A percentile compares a stretch with the other conserved stretches of the same genome.
Conservation (phyloP, 148 eudicot genomes). For the Camellia lanceoleosa region DNA sequence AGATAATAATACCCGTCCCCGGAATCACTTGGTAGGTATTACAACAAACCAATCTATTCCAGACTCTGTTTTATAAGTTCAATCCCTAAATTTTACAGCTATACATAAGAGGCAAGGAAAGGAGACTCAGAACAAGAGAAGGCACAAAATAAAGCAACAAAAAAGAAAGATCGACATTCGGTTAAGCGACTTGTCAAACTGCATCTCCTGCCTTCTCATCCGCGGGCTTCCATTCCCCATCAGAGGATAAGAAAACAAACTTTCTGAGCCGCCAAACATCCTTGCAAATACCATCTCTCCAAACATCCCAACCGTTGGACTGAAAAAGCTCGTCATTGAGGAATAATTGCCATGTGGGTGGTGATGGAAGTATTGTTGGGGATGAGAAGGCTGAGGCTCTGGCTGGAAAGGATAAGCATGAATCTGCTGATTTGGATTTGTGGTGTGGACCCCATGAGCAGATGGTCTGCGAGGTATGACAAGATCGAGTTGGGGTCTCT, state of each 20-base stretch:
- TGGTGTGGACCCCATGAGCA: conserved; percentile 28
- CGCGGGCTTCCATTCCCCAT: conserved; percentile 35
- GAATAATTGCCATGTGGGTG: conserved; percentile 34
- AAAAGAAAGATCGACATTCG: conserved; percentile 67
- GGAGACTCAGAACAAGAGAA: conserved; percentile 27
- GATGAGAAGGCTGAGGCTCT: conserved; percentile 30
- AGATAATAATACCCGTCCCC: not conserved
- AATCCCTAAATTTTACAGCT: conserved; percentile 6
- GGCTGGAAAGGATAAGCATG: conserved; percentile 25
- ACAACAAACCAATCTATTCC: not conserved
- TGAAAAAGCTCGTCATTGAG: conserved; percentile 38
- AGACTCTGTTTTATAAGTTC: not conserved
- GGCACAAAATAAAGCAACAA: conserved; percentile 61
- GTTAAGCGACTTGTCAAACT: conserved; percentile 62
- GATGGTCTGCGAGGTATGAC: conserved; percentile 62
- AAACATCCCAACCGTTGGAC: conserved; percentile 59
- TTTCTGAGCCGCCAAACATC: conserved; percentile 56
- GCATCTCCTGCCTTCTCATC: conserved; percentile 75
- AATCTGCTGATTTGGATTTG: conserved; percentile 24
- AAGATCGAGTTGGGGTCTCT: conserved; percentile 30
- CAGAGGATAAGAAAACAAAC: conserved; percentile 41
- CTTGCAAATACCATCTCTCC: conserved; percentile 72
- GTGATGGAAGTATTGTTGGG: conserved; percentile 32
- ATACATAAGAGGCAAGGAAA: not conserved
- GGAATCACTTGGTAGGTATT: not conserved